Evolutionary conservation across 306 rosid genomes (phyloP).

Genomic region (Prunus davidiana): DNA sequence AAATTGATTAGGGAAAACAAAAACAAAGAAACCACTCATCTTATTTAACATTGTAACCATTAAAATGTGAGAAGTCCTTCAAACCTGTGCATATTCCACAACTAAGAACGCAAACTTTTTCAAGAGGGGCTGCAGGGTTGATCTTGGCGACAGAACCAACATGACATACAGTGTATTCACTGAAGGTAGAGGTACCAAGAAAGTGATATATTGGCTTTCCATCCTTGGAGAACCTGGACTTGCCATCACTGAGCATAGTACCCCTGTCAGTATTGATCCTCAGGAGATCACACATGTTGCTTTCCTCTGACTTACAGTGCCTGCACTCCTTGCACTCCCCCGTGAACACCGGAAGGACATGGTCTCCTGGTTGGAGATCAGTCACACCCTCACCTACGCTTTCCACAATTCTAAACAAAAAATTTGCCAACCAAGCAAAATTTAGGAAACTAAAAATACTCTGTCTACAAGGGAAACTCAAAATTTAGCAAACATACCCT

Average conservation of each 20-base stretch:
- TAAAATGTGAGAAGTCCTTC: not conserved
- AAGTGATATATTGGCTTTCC: conserved; percentile 81
- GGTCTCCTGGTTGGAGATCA: conserved; percentile 72
- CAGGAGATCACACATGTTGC: conserved; percentile 91
- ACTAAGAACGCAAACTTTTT: conserved; percentile 87
- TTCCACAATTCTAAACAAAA: conserved; percentile 49
- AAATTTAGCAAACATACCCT: conserved; percentile 45
- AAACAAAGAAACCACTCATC: not conserved
- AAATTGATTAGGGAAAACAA: not conserved
- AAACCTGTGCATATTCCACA: conserved; percentile 90
- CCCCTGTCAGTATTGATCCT: conserved; percentile 89
- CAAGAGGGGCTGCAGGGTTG: conserved; percentile 86
- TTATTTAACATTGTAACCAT: not conserved
- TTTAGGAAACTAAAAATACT: not conserved
- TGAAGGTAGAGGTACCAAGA: conserved; percentile 85
- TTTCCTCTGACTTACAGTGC: conserved; percentile 82
- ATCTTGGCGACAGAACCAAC: conserved; percentile 79
- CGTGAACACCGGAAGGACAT: conserved; percentile 86
- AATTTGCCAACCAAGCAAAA: not conserved
- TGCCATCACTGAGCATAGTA: conserved; percentile 58
- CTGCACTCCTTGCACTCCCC: conserved; percentile 89
- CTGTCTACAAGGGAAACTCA: not conserved
- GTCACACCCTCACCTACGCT: conserved; percentile 91
- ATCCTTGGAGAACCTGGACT: conserved; percentile 62
- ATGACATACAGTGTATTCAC: conserved; percentile 79